Conservation (phyloP, 495 filamentous ascomycete genomes). For the Podospora comata region DNA sequence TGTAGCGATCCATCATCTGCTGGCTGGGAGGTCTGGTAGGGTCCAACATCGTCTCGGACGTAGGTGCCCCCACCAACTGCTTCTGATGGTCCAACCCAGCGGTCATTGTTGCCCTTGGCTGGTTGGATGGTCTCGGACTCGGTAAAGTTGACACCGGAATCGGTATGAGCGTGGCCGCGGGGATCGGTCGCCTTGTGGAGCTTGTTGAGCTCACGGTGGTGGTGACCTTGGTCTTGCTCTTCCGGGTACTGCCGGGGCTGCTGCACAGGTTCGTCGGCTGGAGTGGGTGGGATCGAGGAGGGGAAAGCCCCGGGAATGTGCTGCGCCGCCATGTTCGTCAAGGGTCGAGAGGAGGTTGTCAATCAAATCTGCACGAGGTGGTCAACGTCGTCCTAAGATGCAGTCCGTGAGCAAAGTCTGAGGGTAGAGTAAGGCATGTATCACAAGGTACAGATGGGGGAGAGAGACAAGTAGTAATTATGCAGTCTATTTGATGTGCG, state of each 20-base stretch:
- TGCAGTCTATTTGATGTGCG: background rate
- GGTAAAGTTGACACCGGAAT: slow-evolving; percentile 33
- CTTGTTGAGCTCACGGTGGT: slow-evolving; percentile 27
- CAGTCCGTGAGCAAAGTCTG: background rate
- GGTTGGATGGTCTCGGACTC: slow-evolving; percentile 14
- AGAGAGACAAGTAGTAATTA: background rate
- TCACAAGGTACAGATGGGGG: too few species aligned
- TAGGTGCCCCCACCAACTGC: slow-evolving; percentile 21
- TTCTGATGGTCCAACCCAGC: slow-evolving; percentile 13
- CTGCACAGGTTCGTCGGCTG: slow-evolving; percentile 13
- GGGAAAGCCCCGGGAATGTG: slow-evolving; percentile 18
- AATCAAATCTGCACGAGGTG: background rate
- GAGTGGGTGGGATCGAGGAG: slow-evolving; percentile 13
- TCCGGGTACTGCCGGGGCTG: slow-evolving; percentile 3
- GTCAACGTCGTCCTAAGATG: background rate
- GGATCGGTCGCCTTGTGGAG: slow-evolving; percentile 35
- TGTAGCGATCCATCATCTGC: background rate
- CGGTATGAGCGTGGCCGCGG: slow-evolving; percentile 30
- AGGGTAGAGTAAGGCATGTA: background rate
- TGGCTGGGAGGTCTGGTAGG: background rate
- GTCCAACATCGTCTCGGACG: slow-evolving; percentile 3
- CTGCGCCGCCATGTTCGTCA: background rate
- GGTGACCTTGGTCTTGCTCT: background rate
- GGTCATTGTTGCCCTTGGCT: background rate
- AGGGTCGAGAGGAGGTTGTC: background rate